These are phyloP conservation scores for Colletotrichum lindemuthianum DNA, from an alignment of 2,329 filamentous ascomycete genomes.

Conservation along the genomic window DNA sequence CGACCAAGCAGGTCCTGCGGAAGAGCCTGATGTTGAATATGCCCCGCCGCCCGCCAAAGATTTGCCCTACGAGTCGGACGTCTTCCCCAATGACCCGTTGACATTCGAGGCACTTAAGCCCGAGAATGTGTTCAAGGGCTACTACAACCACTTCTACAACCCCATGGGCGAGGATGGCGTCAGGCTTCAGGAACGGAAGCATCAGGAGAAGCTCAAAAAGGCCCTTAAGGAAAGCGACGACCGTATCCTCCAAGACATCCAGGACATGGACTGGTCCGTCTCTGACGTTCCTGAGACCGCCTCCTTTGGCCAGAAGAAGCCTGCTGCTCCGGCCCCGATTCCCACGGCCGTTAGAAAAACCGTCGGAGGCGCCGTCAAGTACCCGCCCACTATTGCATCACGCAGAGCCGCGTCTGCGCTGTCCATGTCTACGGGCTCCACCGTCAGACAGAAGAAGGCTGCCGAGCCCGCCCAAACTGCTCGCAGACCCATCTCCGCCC, in stretches of 20 bases:
- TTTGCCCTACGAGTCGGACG: constrained; percentile 75
- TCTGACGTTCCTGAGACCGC: constrained; percentile 63
- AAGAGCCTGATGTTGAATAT: constrained; percentile 86
- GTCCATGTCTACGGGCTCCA: constrained; percentile 48
- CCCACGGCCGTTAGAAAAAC: constrained; percentile 39
- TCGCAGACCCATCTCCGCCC: constrained; percentile 44
- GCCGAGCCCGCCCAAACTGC: constrained; percentile 32
- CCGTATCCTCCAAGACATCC: constrained; percentile 73
- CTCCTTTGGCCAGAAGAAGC: constrained; percentile 46
- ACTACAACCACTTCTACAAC: constrained; percentile 68
- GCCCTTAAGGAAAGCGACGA: constrained; percentile 70
- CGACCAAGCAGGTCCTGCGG: constrained; percentile 56
- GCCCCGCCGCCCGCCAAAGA: constrained; percentile 79
- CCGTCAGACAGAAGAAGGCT: constrained; percentile 38
- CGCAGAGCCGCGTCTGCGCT: constrained; percentile 65
- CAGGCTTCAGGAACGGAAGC: constrained; percentile 68
- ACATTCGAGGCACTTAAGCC: constrained; percentile 68
- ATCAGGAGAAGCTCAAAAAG: constrained; percentile 62
- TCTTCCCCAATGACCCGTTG: constrained; percentile 67
- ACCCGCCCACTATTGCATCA: constrained; percentile 48
- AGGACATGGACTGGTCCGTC: constrained; percentile 70
- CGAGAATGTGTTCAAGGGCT: constrained; percentile 69
- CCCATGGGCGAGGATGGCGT: constrained; percentile 75
- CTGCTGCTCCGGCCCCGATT: constrained; percentile 37
- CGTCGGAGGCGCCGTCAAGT: constrained; percentile 21